These are phyloP conservation scores for Lactifluus rugatus DNA, from an alignment of 768 basidiomycete genomes.

Conservation along the genomic window DNA sequence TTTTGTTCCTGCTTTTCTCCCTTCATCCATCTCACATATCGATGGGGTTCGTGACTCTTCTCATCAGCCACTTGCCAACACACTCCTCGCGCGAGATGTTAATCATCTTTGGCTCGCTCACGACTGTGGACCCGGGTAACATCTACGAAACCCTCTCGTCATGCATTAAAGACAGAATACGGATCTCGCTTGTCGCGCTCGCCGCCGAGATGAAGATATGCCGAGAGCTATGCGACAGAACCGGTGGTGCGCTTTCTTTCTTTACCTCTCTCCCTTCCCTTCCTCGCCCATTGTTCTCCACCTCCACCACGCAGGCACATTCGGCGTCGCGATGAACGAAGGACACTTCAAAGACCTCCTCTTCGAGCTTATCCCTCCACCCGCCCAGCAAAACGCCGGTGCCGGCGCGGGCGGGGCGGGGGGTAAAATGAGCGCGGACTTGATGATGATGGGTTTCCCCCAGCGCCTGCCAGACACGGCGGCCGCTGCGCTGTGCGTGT, in stretches of 20 bases:
- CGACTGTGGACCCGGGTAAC: conserved; percentile 94
- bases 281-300: not conserved
- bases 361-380: conserved; percentile 93
- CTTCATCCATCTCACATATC: not conserved
- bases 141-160: conserved; percentile 90
- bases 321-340: conserved; percentile 97
- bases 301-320: conserved; percentile 46
- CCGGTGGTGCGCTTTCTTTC: conserved; percentile 58
- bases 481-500: conserved; percentile 79
- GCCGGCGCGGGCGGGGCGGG: conserved; percentile 29
- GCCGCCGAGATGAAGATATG: conserved; percentile 99
- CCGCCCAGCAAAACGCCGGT: conserved; percentile 60
- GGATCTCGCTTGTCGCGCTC: conserved; percentile 87
- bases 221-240: conserved; percentile 81
- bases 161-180: conserved; percentile 73
- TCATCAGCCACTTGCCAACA: conserved; percentile 81
- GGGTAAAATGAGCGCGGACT: conserved; percentile 56
- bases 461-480: conserved; percentile 80
- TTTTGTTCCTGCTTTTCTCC: conserved; percentile 25
- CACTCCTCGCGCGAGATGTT: conserved; percentile 95
- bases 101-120: conserved; percentile 89
- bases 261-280: not conserved
- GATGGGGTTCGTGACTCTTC: not conserved
- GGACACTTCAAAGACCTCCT: conserved; percentile 93
- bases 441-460: conserved; percentile 99